Evolutionary conservation across 345 rosid genomes (phyloP), one percentile per base, ranked within the genome.

Genomic region (Eucalyptus camaldulensis): DNA sequence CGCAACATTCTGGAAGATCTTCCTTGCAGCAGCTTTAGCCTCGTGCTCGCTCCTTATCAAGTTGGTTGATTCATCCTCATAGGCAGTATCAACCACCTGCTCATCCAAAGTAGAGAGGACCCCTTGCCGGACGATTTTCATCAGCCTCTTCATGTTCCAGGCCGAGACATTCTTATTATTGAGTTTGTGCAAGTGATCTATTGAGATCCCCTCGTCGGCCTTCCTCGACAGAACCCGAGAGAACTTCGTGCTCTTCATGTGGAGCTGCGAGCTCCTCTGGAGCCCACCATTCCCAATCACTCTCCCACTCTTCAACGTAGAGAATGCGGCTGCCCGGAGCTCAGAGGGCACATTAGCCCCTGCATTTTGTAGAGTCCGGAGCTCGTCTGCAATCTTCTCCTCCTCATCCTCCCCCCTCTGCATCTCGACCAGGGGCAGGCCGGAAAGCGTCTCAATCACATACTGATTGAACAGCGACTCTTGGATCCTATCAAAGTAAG

Each of bases 131-230:
- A 98, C 99, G 69, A 98, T 94, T 47, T 96, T 98, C 93, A 98
- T 93, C 93, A 98, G 90, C 88, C 98, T 95, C 94, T 98, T 98
- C 99, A 98, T 98, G 86, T 95, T 97, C 99, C 99, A 98, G 31
- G 99, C 99, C 3, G 99, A 98, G 16, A 98, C 87, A 47, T 98
- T 98, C 95, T 93, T 94, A 21, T 91, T 90, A 81, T 95, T 98
- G 87, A 98, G 92, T 91, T 93, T 96, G 33, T 96, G 98, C 88
- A 98, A 87, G 50, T 95, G 91, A 37, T 96, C 95, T 85, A 97
- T 93, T 7, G 93, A 92, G 62, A 98, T 95, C 88, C 93, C 95
- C 1, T 88, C 88, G 7, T 91, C 92, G 7, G 25, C 92, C 49
- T 87, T 91, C 69, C 54, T 94, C 24, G 93, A 88, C 7, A 89